These are phyloP conservation scores for Mycena venus DNA, from an alignment of 768 basidiomycete species.

Conservation along the genomic window DNA sequence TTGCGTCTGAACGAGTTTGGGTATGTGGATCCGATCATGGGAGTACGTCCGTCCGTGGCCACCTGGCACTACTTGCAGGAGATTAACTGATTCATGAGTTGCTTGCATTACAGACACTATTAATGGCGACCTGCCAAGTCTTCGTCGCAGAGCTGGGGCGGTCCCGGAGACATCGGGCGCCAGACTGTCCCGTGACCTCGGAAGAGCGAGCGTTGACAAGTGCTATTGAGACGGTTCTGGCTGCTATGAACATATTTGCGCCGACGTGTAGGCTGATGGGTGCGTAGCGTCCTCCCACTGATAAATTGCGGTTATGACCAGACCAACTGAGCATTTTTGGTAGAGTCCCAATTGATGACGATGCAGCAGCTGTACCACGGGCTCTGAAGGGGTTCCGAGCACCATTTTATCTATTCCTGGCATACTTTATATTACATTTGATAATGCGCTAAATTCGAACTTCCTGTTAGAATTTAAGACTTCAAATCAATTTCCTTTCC, in stretches of 20 bases:
- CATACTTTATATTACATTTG: too few species aligned
- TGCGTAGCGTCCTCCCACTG: not conserved
- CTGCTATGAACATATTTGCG: constrained; percentile 25
- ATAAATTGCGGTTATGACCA: too few species aligned
- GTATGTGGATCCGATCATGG: constrained; percentile 31
- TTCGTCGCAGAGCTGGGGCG: constrained; percentile 24
- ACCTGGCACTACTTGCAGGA: too few species aligned
- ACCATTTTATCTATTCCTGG: too few species aligned
- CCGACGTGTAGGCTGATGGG: constrained; percentile 25
- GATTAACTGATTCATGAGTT: too few species aligned
- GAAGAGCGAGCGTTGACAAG: constrained; percentile 8
- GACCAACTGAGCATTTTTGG: not conserved
- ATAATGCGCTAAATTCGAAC: too few species aligned
- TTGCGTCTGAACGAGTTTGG: constrained; percentile 4
- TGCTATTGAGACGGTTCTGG: too few species aligned
- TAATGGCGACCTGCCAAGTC: constrained; percentile 29
- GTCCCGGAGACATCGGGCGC: not conserved
- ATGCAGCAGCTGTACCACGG: constrained; percentile 15
- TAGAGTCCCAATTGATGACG: constrained; percentile 18
- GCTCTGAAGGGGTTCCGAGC: too few species aligned
- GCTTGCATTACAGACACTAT: constrained; percentile 3
- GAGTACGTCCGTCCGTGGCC: constrained; percentile 16
- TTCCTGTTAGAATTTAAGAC: too few species aligned
- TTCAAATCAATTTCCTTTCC: too few species aligned
- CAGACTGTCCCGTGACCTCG: not conserved